Percentiles rank a stretch among this genome's conserved stretches.
Conservation (phyloP, 768 basidiomycete genomes). For the Suillus hirtellus region DNA sequence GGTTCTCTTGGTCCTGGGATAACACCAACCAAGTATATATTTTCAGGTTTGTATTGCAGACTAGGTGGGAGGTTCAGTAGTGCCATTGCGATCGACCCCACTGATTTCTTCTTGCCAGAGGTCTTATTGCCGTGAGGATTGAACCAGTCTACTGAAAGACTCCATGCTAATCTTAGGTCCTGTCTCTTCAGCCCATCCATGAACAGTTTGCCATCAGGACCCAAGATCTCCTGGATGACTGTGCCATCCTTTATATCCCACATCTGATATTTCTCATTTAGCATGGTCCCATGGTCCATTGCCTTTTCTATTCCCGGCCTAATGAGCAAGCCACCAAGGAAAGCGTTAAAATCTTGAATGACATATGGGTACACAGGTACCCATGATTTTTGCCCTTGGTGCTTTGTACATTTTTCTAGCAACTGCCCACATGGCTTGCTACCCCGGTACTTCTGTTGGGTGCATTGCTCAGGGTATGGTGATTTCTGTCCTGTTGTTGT, state of each 20-base stretch:
- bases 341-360: constrained; percentile 31
- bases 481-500: not conserved
- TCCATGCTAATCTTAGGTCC: constrained; percentile 24
- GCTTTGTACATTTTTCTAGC: not conserved
- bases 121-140: constrained; percentile 37
- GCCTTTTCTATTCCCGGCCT: constrained; percentile 26
- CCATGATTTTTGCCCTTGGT: not conserved
- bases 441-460: constrained; percentile 13
- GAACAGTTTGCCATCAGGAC: constrained; percentile 28
- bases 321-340: constrained; percentile 27
- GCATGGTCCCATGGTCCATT: constrained; percentile 23
- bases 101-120: constrained; percentile 27
- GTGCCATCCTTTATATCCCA: constrained; percentile 32
- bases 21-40: constrained; percentile 40
- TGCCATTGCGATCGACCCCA: constrained; percentile 15
- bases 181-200: not conserved
- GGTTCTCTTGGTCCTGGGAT: constrained; percentile 44
- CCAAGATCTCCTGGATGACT: constrained; percentile 24
- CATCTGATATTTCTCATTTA: constrained; percentile 1
- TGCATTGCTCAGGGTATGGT: constrained; percentile 24
- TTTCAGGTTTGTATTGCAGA: constrained; percentile 34
- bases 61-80: constrained; percentile 37
- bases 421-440: constrained; percentile 20
- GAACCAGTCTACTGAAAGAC: constrained; percentile 38
- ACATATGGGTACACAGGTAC: constrained; percentile 20